A percentile compares a stretch with the other conserved stretches of the same genome.
Evolutionary conservation across 2,329 filamentous ascomycete species (phyloP).

Genomic region (Curvularia lunata): DNA sequence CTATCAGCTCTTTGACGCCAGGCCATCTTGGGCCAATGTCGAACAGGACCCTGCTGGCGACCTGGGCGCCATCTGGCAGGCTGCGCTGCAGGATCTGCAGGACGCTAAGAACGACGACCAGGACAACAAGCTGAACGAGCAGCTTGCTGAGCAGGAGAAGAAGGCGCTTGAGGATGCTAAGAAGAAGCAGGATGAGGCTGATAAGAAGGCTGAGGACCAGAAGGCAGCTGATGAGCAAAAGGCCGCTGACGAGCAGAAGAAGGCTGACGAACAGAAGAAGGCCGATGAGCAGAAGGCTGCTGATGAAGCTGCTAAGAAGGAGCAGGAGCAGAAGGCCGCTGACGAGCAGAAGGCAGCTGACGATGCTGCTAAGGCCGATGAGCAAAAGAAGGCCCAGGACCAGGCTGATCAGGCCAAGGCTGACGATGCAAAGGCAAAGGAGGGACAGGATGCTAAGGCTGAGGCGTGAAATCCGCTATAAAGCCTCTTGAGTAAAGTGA

Average conservation of each 20-base stretch:
- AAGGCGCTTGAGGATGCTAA: slow-evolving; percentile 18
- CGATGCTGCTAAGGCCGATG: too few relatives aligned
- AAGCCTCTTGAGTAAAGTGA: background rate
- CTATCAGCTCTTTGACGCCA: slow-evolving; percentile 36
- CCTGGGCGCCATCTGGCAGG: slow-evolving; percentile 36
- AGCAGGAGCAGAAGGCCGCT: slow-evolving; percentile 1
- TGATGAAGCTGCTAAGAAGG: background rate
- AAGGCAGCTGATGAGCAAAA: slow-evolving; percentile 6
- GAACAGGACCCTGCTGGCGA: slow-evolving; percentile 39
- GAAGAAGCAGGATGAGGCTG: slow-evolving; percentile 5
- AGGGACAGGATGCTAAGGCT: background rate
- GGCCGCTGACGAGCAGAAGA: background rate
- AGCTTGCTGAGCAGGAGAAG: slow-evolving; percentile 30
- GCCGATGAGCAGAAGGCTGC: slow-evolving; percentile 14
- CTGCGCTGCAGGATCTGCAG: slow-evolving; percentile 36
- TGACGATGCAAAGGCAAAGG: background rate
- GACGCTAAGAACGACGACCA: slow-evolving; percentile 27
- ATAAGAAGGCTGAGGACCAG: slow-evolving; percentile 1
- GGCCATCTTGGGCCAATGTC: slow-evolving; percentile 36
- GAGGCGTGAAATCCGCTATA: background rate
- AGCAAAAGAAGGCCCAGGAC: background rate
- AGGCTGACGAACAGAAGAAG: slow-evolving; percentile 5
- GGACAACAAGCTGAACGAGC: slow-evolving; percentile 34
- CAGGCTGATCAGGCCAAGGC: slow-evolving; percentile 1
- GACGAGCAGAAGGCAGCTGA: slow-evolving; percentile 4